A percentile compares a stretch with the other conserved stretches of the same genome.
Evolutionary conservation across 2,329 filamentous ascomycete species (phyloP).

Genomic region (Xylaria digitata): DNA sequence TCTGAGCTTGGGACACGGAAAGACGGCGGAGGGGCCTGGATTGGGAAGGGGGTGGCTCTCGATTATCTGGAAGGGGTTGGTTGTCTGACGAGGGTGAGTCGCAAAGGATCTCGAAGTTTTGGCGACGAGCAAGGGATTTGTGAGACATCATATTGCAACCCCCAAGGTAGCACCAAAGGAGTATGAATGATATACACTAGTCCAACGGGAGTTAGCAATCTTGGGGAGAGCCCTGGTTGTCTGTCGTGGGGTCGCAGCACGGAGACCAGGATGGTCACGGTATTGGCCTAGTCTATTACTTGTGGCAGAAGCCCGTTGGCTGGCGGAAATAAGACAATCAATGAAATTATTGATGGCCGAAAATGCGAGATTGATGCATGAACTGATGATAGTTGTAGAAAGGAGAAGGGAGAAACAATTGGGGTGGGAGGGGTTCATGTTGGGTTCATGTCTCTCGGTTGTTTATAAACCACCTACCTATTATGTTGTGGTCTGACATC

Average conservation of each 20-base stretch:
- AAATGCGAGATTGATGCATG: conserved; percentile 35
- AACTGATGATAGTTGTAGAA: conserved; percentile 30
- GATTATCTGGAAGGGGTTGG: conserved; percentile 34
- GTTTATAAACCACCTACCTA: conserved; percentile 17
- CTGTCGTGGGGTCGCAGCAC: conserved; percentile 35
- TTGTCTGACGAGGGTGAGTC: conserved; percentile 44
- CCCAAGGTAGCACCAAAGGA: conserved; percentile 26
- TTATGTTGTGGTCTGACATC: background rate
- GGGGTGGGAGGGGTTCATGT: background rate
- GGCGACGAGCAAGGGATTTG: conserved; percentile 37
- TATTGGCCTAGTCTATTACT: background rate
- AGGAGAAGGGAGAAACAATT: background rate
- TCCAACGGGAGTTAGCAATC: conserved; percentile 32
- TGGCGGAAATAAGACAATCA: conserved; percentile 19
- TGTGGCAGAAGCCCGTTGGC: background rate
- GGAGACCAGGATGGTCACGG: conserved; percentile 31
- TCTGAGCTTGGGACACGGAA: conserved; percentile 48
- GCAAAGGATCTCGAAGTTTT: conserved; percentile 45
- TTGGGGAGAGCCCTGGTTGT: conserved; percentile 37
- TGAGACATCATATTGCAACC: conserved; percentile 41
- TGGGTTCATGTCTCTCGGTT: conserved; percentile 2
- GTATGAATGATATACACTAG: conserved; percentile 33
- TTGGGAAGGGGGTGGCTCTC: conserved; percentile 30
- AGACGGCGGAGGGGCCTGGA: conserved; percentile 47
- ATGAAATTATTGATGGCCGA: conserved; percentile 37